Percentiles rank a stretch among this genome's conserved stretches.
These are phyloP conservation scores for Podospora pseudopauciseta DNA, from an alignment of 495 filamentous ascomycete genomes.

Conservation along the genomic window DNA sequence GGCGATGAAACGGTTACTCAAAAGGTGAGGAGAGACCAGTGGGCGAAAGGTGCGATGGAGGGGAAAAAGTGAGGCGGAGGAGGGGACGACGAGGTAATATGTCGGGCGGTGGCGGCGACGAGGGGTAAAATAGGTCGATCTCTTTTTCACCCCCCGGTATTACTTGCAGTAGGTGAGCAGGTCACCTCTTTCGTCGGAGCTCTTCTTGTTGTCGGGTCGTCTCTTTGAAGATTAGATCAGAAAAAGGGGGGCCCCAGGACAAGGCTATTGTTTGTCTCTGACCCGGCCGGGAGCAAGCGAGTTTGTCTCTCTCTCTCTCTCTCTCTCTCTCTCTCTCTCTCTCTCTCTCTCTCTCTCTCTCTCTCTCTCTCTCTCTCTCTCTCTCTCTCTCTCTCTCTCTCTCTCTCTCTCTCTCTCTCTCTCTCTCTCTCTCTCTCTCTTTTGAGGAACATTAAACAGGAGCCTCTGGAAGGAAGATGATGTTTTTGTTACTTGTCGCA, in stretches of 20 bases:
- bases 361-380: too few relatives aligned
- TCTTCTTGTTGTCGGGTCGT: too few relatives aligned
- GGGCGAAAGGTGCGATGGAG: neutral
- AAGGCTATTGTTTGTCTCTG: neutral
- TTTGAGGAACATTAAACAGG: too few relatives aligned
- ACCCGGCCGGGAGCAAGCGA: neutral
- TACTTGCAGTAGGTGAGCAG: neutral
- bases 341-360: too few relatives aligned
- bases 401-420: too few relatives aligned
- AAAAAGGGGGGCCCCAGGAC: neutral
- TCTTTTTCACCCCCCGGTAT: neutral
- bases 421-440: neutral
- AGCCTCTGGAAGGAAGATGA: too few relatives aligned
- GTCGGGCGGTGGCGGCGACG: conserved; percentile 3
- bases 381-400: too few relatives aligned
- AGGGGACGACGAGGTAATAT: neutral
- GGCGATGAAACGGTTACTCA: too few relatives aligned
- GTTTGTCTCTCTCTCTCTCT: neutral
- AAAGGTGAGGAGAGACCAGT: too few relatives aligned
- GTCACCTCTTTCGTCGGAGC: too few relatives aligned
- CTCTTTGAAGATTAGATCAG: too few relatives aligned
- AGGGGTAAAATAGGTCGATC: conserved; percentile 1
- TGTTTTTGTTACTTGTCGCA: too few relatives aligned
- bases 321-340: neutral
- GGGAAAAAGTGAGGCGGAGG: neutral